These are phyloP conservation scores for Ustilago bromivora DNA, from an alignment of 1,284 basidiomycete genomes.

Conservation along the genomic window DNA sequence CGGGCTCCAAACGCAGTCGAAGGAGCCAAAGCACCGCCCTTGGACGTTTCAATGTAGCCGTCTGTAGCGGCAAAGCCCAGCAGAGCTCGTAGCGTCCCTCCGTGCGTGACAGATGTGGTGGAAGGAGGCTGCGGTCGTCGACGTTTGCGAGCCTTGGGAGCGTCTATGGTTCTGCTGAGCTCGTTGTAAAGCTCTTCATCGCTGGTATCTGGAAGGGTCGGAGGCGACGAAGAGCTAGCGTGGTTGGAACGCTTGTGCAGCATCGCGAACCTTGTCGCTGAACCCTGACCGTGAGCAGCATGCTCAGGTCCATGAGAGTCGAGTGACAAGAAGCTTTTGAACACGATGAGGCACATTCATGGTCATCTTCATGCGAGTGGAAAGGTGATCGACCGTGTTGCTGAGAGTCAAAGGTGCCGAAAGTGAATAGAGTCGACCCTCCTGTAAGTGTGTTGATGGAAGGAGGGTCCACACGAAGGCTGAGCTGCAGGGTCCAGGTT, in stretches of 20 bases:
- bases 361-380: background rate
- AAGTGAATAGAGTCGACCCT: background rate
- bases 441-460: background rate
- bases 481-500: constrained; percentile 9
- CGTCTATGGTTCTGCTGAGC: background rate
- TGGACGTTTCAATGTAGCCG: constrained; percentile 38
- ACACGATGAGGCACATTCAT: background rate
- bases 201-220: constrained; percentile 10
- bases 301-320: background rate
- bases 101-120: background rate
- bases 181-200: constrained; percentile 17
- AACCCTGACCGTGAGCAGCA: constrained; percentile 5
- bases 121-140: constrained; percentile 5
- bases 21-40: background rate
- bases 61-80: constrained; percentile 38
- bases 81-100: constrained; percentile 21
- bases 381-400: background rate
- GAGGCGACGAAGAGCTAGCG: constrained; percentile 4
- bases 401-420: background rate
- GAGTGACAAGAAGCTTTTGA: background rate
- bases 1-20: background rate
- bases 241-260: constrained; percentile 13
- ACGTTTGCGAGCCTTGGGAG: constrained; percentile 13
- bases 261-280: constrained; percentile 1
- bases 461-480: background rate